A percentile compares a stretch with the other conserved stretches of the same genome.
Evolutionary conservation across 2,329 filamentous ascomycete species (phyloP).

Genomic region (Sarocladiaceae sp.): DNA sequence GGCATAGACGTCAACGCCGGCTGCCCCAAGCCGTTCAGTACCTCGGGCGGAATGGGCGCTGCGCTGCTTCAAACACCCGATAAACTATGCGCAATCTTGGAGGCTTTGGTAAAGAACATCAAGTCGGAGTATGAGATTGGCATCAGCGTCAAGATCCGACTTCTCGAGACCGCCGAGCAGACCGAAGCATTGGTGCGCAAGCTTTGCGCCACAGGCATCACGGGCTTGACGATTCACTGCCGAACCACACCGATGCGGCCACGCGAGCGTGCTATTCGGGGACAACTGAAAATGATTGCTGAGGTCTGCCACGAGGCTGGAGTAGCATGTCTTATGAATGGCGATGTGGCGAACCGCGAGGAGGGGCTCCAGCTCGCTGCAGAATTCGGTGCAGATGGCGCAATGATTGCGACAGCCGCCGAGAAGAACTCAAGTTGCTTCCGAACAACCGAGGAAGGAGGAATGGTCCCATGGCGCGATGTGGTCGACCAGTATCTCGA

Average conservation of each 20-base stretch:
- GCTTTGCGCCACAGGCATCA: slow-evolving; percentile 85
- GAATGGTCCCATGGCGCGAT: slow-evolving; percentile 68
- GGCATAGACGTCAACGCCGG: slow-evolving; percentile 97
- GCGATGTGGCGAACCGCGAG: slow-evolving; percentile 75
- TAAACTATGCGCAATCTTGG: slow-evolving; percentile 75
- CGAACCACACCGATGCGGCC: slow-evolving; percentile 95
- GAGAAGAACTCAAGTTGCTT: slow-evolving; percentile 92
- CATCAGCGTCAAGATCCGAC: slow-evolving; percentile 93
- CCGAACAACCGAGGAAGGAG: slow-evolving; percentile 63
- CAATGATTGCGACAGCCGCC: slow-evolving; percentile 93
- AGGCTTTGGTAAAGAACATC: slow-evolving; percentile 75
- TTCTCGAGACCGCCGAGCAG: slow-evolving; percentile 71
- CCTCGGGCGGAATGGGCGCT: slow-evolving; percentile 90
- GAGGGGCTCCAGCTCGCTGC: slow-evolving; percentile 66
- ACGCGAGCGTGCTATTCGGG: slow-evolving; percentile 78
- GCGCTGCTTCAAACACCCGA: slow-evolving; percentile 84
- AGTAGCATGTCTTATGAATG: slow-evolving; percentile 93
- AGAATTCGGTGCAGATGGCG: slow-evolving; percentile 85
- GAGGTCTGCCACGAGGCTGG: slow-evolving; percentile 76
- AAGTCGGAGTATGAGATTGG: slow-evolving; percentile 77
- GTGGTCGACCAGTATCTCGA: slow-evolving; percentile 74
- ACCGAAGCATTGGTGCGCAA: slow-evolving; percentile 74
- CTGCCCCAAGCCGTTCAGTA: slow-evolving; percentile 97
- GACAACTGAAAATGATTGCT: slow-evolving; percentile 80
- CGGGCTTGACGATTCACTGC: slow-evolving; percentile 88